Percentiles rank a stretch among this genome's conserved stretches.
Conservation (phyloP, 2,329 filamentous ascomycete species). For the Alternaria rosae region DNA sequence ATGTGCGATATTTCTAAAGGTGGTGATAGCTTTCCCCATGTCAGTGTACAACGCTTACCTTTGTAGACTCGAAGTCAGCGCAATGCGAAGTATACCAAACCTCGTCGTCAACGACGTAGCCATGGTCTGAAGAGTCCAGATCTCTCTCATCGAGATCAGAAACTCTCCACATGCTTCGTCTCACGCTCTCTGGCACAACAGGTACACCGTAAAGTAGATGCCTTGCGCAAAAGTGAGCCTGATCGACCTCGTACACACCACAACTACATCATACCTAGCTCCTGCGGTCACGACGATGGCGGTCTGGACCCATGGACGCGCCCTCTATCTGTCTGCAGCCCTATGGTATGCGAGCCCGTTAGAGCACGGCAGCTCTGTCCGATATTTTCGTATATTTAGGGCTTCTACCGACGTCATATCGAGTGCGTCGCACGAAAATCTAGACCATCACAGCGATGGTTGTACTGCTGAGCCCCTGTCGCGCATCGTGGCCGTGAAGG, state of each 20-base stretch:
- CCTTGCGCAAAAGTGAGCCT: slow-evolving; percentile 5
- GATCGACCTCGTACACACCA: not conserved
- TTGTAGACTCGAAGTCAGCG: not conserved
- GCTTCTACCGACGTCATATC: slow-evolving; percentile 2
- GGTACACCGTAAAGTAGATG: slow-evolving; percentile 13
- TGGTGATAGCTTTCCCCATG: not conserved
- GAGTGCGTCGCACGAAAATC: not conserved
- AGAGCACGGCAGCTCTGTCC: not conserved
- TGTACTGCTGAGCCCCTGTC: slow-evolving; percentile 1
- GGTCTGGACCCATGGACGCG: slow-evolving; percentile 11
- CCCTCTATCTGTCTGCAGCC: not conserved
- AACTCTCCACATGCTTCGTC: slow-evolving; percentile 13
- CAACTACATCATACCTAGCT: slow-evolving; percentile 2
- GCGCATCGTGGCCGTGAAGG: slow-evolving; percentile 3
- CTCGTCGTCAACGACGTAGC: not conserved
- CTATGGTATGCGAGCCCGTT: not conserved
- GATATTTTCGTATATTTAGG: not conserved
- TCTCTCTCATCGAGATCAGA: slow-evolving; percentile 20
- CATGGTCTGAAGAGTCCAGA: slow-evolving; percentile 11
- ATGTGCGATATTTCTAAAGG: not conserved
- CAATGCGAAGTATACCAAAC: not conserved
- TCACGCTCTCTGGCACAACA: not conserved
- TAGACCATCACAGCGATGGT: not conserved
- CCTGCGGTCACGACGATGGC: not conserved
- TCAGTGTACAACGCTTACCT: not conserved